These are phyloP conservation scores for Phytophthora tubulina DNA, from an alignment of 352 stramenopile species.

Conservation along the genomic window DNA sequence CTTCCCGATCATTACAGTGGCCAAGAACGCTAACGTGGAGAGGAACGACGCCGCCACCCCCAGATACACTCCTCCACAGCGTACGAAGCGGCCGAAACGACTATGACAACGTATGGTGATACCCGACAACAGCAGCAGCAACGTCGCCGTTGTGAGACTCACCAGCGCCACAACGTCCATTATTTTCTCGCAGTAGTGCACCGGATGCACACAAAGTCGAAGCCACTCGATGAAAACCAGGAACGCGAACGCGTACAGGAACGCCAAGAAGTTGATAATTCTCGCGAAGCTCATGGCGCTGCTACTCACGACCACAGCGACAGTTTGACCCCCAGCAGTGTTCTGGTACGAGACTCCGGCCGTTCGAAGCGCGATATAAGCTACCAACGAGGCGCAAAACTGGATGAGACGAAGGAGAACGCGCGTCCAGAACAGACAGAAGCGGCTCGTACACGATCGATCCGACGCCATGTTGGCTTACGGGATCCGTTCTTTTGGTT, in stretches of 20 bases:
- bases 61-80: constrained; percentile 56
- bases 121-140: constrained; percentile 67
- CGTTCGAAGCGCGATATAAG: constrained; percentile 61
- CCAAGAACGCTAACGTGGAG: constrained; percentile 60
- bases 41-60: constrained; percentile 67
- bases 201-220: constrained; percentile 50
- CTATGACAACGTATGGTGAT: constrained; percentile 59
- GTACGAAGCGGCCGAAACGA: constrained; percentile 66
- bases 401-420: constrained; percentile 70
- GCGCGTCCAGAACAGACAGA: constrained; percentile 45
- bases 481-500: not conserved
- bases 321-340: constrained; percentile 42
- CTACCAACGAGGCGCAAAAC: constrained; percentile 63
- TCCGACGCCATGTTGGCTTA: constrained; percentile 15
- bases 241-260: constrained; percentile 73
- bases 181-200: constrained; percentile 54
- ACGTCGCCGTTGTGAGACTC: constrained; percentile 53
- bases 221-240: constrained; percentile 61
- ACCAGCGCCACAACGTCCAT: constrained; percentile 59
- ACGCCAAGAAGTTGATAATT: constrained; percentile 70
- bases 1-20: constrained; percentile 52
- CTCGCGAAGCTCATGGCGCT: constrained; percentile 58
- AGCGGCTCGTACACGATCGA: not conserved
- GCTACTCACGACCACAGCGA: constrained; percentile 59
- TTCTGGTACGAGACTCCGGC: constrained; percentile 48